Conservation (phyloP, 2,329 filamentous ascomycete species). For the Claviceps sp. region DNA sequence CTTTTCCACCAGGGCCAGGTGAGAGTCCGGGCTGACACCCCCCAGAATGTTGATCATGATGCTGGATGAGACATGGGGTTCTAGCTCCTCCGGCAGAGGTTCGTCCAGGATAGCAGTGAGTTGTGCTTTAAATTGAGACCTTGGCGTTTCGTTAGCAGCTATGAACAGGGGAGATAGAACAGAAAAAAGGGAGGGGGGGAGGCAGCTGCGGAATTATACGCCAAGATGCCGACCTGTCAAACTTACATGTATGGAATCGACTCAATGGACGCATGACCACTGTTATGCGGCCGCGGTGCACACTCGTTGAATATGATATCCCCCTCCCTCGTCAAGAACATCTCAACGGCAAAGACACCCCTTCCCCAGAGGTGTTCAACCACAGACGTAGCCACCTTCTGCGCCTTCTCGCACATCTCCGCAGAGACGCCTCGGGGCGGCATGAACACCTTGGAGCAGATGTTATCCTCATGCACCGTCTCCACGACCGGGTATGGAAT, state of each 20-base stretch:
- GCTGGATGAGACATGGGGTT: constrained; percentile 43
- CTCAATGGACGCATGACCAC: constrained; percentile 91
- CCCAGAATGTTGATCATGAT: constrained; percentile 79
- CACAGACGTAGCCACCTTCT: constrained; percentile 65
- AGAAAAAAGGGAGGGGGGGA: background rate
- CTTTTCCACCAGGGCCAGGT: constrained; percentile 36
- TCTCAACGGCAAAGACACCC: constrained; percentile 91
- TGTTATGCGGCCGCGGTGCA: constrained; percentile 73
- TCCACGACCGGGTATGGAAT: constrained; percentile 82
- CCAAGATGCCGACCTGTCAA: background rate
- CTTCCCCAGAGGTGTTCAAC: constrained; percentile 72
- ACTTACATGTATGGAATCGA: constrained; percentile 55
- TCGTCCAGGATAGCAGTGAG: constrained; percentile 65
- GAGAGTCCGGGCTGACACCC: constrained; percentile 50
- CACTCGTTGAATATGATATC: constrained; percentile 11
- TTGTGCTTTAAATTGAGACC: constrained; percentile 83
- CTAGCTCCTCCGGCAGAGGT: constrained; percentile 42
- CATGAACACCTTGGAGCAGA: constrained; percentile 85
- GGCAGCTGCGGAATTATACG: background rate
- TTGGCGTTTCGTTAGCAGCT: constrained; percentile 1
- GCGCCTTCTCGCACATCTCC: constrained; percentile 49
- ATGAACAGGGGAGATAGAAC: background rate
- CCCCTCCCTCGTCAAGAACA: constrained; percentile 73
- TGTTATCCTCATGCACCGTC: constrained; percentile 87
- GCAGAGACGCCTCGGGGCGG: constrained; percentile 61